Percentiles rank a stretch among this genome's conserved stretches.
These are phyloP conservation scores for Lizonia empirigonia DNA, from an alignment of 2,329 filamentous ascomycete species.

Conservation along the genomic window DNA sequence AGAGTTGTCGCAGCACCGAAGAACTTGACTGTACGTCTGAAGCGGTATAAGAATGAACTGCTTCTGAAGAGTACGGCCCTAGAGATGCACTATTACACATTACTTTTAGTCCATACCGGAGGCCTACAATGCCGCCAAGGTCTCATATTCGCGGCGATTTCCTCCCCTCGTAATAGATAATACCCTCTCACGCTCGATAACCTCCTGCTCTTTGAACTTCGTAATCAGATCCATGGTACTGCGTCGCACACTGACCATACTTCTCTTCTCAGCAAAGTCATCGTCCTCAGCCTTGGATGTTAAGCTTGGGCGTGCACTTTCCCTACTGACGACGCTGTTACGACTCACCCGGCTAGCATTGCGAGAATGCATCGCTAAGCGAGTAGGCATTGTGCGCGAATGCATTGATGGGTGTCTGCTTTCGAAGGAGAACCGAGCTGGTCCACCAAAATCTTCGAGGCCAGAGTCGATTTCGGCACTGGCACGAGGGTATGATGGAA, in stretches of 20 bases:
- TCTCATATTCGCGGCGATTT: constrained; percentile 5
- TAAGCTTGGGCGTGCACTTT: constrained; percentile 25
- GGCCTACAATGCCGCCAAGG: constrained; percentile 4
- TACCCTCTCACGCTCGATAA: constrained; percentile 40
- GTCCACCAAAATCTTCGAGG: constrained; percentile 23
- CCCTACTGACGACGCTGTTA: constrained; percentile 24
- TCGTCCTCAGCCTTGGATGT: constrained; percentile 21
- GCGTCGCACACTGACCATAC: constrained; percentile 44
- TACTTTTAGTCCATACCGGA: not conserved
- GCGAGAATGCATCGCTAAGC: constrained; percentile 24
- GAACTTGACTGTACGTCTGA: too few relatives aligned
- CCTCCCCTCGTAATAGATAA: constrained; percentile 30
- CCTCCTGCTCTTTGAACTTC: constrained; percentile 46
- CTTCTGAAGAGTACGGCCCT: too few relatives aligned
- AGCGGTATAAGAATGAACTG: too few relatives aligned
- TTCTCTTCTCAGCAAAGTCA: constrained; percentile 27
- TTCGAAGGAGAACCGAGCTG: constrained; percentile 27
- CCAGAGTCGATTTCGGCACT: constrained; percentile 26
- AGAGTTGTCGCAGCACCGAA: too few relatives aligned
- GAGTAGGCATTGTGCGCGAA: constrained; percentile 22
- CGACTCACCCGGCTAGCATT: constrained; percentile 32
- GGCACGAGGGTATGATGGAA: constrained; percentile 34
- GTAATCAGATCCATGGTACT: constrained; percentile 51
- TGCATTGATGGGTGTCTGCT: constrained; percentile 21
- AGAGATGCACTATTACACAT: not conserved